Evolutionary conservation across 108 stramenopile species (phyloP), one percentile per base, ranked within the genome.

Genomic region (Nitzschia palea): DNA sequence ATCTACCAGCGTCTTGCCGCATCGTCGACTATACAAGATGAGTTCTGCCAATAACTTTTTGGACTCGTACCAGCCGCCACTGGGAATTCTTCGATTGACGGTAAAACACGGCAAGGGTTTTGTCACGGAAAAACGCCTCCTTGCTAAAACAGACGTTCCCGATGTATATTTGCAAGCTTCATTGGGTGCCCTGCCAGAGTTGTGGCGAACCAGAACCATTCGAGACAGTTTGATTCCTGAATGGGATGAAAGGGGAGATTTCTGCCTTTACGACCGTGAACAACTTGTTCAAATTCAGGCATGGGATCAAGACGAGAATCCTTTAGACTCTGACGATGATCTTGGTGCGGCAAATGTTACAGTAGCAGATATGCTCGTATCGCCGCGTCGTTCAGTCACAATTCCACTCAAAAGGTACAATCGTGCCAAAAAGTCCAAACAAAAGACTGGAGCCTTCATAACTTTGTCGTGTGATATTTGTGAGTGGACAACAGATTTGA

Each of bases 211-310:
- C 2, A 61, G 34, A 10, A 79, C 78, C 44, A 44, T 78, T 15
- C 44, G 64, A 25, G 75, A 90, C 57, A 77, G 61, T 40, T 42
- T 78, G 35, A 50, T 48, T 22, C 89, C 89, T 3, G 43, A 53
- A 22, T 90, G 89, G 89, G 44, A 69, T 23, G 89, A 90, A 37
- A 28, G 52, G 0, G 20, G 28, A 1, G 89, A 90, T 42, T 90
- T 85, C 55, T 58, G 86, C 23, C 50, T 85, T 37, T 75, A 62
- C 51, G 83, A 83, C 37, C 47, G 56, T 15, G 89, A 83, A 26
- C 86, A 90, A 74, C 42, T 70, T 14, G 31, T 90, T 8, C 42
- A 53, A 12, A 32, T 90, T 2, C 47, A 85, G 15, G 83, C 81
- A 17, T 85, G 72, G 75, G 85, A 90, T 62, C 64, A 79, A 55